Evolutionary conservation across 2,329 filamentous ascomycete species (phyloP).

Genomic region (Aspergillus sp.): DNA sequence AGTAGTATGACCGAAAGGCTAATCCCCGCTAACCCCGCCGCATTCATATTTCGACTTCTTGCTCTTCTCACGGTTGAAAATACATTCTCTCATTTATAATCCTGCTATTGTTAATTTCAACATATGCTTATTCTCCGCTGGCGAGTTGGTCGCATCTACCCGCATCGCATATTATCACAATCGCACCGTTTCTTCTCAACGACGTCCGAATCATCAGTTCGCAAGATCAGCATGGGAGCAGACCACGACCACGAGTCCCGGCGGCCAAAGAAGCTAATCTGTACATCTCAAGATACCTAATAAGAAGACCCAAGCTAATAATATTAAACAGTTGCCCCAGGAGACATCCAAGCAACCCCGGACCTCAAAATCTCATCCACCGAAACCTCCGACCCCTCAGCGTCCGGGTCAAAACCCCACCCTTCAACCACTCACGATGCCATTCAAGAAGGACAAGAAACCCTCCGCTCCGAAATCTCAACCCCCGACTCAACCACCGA

Average conservation of each 20-base stretch:
- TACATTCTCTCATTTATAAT: too few species aligned
- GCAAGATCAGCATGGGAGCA: constrained; percentile 1
- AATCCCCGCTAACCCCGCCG: too few species aligned
- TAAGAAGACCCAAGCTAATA: not conserved
- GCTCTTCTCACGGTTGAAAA: too few species aligned
- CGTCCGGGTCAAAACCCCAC: constrained; percentile 3
- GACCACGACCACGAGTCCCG: constrained; percentile 10
- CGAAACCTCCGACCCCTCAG: constrained; percentile 9
- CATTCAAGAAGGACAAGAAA: constrained; percentile 8
- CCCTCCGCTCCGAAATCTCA: constrained; percentile 26
- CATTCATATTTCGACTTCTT: too few species aligned
- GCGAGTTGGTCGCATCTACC: not conserved
- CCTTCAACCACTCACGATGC: not conserved
- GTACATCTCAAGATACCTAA: constrained; percentile 16
- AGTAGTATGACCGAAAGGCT: too few species aligned
- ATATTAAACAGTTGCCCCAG: constrained; percentile 32
- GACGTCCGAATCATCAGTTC: constrained; percentile 1
- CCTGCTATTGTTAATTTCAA: too few species aligned
- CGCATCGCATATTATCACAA: not conserved
- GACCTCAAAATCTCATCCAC: constrained; percentile 9
- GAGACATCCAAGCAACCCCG: constrained; percentile 29
- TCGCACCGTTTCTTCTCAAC: not conserved
- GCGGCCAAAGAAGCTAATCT: constrained; percentile 37
- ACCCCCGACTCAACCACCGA: constrained; percentile 31
- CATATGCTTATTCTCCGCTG: not conserved